Base-by-base conservation (phyloP, 768 basidiomycete species). In the Hortiboletus campestris region DNA sequence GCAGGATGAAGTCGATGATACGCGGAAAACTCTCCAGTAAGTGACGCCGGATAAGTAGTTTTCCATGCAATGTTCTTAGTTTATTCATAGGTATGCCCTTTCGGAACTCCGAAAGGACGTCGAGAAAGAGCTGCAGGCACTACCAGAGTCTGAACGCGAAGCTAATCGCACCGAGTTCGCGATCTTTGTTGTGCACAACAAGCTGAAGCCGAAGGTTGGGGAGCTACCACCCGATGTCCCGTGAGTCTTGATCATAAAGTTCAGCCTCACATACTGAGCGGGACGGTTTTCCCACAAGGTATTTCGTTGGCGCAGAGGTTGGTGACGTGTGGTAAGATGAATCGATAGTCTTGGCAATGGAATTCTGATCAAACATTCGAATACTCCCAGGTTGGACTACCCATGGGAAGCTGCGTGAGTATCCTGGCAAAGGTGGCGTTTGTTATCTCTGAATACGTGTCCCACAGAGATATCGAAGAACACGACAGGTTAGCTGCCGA, bases 161-260 rank as follows among this genome's bases (percentile, higher is more conserved):
- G 81, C 80, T 1, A 74, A 85, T 19, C 80, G 82, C 56, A 94
- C 96, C 28, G 78, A 89, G 69, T 93, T 99, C 57, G 95, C 84
- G 2, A 78, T 98, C 60, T 99, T 98, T 66, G 96, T 98, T 45
- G 91, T 95, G 25, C 91, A 94, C 74, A 92, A 94, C 78, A 98
- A 98, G 76, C 77, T 85, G 57, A 98, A 98, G 75, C 76, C 78
- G 32, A 99, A 99, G 75, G 68, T 85, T 35, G 94, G 84, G 28
- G 73, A 83, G 43, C 74, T 99, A 36, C 90, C 94, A 3, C 62
- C 76, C 2, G 82, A 83, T 55, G 77, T 79, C 28, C 81, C 79
- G 89, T 92, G 67, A 67, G 84, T 73, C 49, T 28, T 22, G 53
- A 25, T 35, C 17, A 45, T 22, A 17, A 45, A 10, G 35, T 39